Evolutionary conservation across 2,329 filamentous ascomycete species (phyloP).

Genomic region (Apiospora aurea): DNA sequence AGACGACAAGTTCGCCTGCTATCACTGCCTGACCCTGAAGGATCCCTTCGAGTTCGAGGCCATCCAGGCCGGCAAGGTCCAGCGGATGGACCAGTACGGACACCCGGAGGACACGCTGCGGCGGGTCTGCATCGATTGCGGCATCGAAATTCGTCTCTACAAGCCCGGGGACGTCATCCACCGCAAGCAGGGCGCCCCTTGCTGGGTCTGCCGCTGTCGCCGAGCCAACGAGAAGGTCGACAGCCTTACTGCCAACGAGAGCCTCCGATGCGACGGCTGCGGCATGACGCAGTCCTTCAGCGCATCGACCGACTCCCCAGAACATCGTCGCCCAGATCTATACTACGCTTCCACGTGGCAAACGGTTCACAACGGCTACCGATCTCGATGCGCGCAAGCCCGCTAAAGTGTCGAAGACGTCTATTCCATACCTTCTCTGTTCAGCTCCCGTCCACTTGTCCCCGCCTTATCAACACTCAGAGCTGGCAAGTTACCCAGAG

Average conservation of each 20-base stretch:
- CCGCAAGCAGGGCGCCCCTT: neutral
- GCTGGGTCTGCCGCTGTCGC: constrained; percentile 1
- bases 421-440: constrained; percentile 1
- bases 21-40: neutral
- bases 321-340: neutral
- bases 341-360: neutral
- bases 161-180: neutral
- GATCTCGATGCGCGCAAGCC: neutral
- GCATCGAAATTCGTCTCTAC: constrained; percentile 13
- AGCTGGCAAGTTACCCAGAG: neutral
- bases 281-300: neutral
- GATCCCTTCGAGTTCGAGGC: neutral
- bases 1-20: neutral
- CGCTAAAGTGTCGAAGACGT: neutral
- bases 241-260: neutral
- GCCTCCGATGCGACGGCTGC: neutral
- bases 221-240: neutral
- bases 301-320: neutral
- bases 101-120: neutral
- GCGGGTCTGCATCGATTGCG: constrained; percentile 4
- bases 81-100: neutral
- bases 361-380: neutral
- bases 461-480: neutral
- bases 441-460: neutral
- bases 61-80: neutral